A percentile compares a stretch with the other conserved stretches of the same genome.
Evolutionary conservation across 2,329 filamentous ascomycete species (phyloP).

Genomic region (Ceratocystis cubensis): DNA sequence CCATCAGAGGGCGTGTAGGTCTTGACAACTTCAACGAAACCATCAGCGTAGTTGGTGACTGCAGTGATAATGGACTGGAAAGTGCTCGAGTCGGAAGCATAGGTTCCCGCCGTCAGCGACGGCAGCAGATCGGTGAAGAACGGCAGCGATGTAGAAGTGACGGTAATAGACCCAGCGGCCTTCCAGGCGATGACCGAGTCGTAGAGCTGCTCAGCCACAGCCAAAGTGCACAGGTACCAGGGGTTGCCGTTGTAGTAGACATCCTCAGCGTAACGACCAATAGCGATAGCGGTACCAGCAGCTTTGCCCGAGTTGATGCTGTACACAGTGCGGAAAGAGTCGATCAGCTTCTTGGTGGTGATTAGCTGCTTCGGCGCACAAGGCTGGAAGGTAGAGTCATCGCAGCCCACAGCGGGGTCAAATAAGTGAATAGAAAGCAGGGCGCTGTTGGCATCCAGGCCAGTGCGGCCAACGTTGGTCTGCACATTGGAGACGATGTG

Average conservation of each 20-base stretch:
- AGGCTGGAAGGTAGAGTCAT: slow-evolving; percentile 63
- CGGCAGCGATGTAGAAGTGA: slow-evolving; percentile 50
- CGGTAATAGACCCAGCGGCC: slow-evolving; percentile 46
- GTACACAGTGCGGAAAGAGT: slow-evolving; percentile 63
- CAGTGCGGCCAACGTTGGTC: slow-evolving; percentile 43
- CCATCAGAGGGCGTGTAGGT: slow-evolving; percentile 51
- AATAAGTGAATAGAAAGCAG: slow-evolving; percentile 56
- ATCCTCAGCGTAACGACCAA: slow-evolving; percentile 61
- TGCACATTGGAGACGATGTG: slow-evolving; percentile 56
- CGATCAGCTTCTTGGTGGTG: slow-evolving; percentile 63
- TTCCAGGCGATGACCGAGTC: slow-evolving; percentile 63
- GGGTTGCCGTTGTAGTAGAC: slow-evolving; percentile 67
- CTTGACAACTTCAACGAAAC: slow-evolving; percentile 49
- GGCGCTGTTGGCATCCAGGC: slow-evolving; percentile 60
- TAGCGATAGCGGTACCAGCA: slow-evolving; percentile 45
- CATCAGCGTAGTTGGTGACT: slow-evolving; percentile 45
- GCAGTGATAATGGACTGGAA: slow-evolving; percentile 47
- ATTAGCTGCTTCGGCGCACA: slow-evolving; percentile 57
- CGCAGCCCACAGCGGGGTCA: slow-evolving; percentile 53
- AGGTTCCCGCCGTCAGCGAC: slow-evolving; percentile 49
- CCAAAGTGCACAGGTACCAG: slow-evolving; percentile 66
- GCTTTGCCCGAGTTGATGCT: slow-evolving; percentile 53
- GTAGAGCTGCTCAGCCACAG: slow-evolving; percentile 69
- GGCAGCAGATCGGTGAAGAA: slow-evolving; percentile 60
- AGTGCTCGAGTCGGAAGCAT: slow-evolving; percentile 34